These are phyloP conservation scores for Nicotiana tabacum DNA, from an alignment of 257 asterid genomes.

Conservation along the genomic window DNA sequence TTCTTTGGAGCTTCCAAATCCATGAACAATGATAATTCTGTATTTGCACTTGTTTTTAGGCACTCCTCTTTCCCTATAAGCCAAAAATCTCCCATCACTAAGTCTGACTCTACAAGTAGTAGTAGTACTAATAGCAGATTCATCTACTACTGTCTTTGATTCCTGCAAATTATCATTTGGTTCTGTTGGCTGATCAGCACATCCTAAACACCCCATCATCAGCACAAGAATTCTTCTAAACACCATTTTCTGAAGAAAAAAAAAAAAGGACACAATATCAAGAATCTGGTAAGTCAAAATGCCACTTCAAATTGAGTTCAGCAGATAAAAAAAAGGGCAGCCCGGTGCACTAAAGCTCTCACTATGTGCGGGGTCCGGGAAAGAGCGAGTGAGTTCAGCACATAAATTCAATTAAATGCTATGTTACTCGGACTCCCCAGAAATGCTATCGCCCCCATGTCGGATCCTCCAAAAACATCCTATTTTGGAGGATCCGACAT, in stretches of 20 bases:
- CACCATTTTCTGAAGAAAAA: constrained; percentile 39
- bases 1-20: constrained; percentile 85
- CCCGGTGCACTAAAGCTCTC: no score
- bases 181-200: constrained; percentile 46
- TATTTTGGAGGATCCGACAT: no score
- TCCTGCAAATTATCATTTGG: constrained; percentile 31
- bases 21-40: constrained; percentile 71
- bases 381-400: neutral
- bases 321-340: no score
- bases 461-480: no score
- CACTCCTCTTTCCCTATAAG: constrained; percentile 78
- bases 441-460: no score
- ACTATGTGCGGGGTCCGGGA: no score
- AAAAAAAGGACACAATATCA: neutral
- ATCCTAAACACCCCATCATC: constrained; percentile 85
- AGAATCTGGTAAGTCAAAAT: neutral
- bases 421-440: no score
- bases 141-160: constrained; percentile 26
- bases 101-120: constrained; percentile 48
- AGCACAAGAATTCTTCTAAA: constrained; percentile 47
- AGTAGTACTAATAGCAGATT: constrained; percentile 8
- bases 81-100: constrained; percentile 79
- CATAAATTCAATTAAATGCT: no score
- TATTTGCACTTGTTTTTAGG: constrained; percentile 51
- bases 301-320: neutral